Evolutionary conservation across 768 basidiomycete genomes (phyloP).

Genomic region (Phaffia tasmanica): DNA sequence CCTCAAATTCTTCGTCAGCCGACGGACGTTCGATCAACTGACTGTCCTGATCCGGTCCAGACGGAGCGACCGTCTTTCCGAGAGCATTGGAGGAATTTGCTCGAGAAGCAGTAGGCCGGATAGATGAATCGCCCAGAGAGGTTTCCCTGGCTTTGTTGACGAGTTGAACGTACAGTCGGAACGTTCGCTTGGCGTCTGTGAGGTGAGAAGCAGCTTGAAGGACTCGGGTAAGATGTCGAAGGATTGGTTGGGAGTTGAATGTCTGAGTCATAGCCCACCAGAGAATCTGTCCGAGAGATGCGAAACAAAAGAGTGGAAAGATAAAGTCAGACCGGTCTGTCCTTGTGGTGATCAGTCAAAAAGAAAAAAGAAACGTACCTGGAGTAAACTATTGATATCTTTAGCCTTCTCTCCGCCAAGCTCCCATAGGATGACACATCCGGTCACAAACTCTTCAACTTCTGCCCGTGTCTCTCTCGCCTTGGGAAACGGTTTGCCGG

Average conservation of each 20-base stretch:
- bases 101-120: conserved; percentile 32
- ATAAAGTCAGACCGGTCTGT: background rate
- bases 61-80: background rate
- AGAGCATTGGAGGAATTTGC: too few relatives aligned
- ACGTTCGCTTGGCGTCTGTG: conserved; percentile 48
- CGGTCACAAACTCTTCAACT: conserved; percentile 73
- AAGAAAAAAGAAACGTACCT: conserved; percentile 46
- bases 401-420: conserved; percentile 51
- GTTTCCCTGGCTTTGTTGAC: conserved; percentile 73
- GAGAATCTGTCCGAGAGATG: conserved; percentile 48
- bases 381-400: conserved; percentile 65
- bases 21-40: conserved; percentile 24
- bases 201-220: conserved; percentile 46
- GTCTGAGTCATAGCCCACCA: conserved; percentile 93
- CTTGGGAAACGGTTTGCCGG: conserved; percentile 58
- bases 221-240: conserved; percentile 72
- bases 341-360: too few relatives aligned
- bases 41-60: conserved; percentile 14
- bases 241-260: conserved; percentile 76
- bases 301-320: background rate
- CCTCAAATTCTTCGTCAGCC: conserved; percentile 45
- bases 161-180: conserved; percentile 71
- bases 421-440: conserved; percentile 73
- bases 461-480: conserved; percentile 67
- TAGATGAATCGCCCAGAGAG: conserved; percentile 34